These are phyloP conservation scores for Amphibolis antarctica DNA, from an alignment of 106 monocot genomes.

Conservation along the genomic window DNA sequence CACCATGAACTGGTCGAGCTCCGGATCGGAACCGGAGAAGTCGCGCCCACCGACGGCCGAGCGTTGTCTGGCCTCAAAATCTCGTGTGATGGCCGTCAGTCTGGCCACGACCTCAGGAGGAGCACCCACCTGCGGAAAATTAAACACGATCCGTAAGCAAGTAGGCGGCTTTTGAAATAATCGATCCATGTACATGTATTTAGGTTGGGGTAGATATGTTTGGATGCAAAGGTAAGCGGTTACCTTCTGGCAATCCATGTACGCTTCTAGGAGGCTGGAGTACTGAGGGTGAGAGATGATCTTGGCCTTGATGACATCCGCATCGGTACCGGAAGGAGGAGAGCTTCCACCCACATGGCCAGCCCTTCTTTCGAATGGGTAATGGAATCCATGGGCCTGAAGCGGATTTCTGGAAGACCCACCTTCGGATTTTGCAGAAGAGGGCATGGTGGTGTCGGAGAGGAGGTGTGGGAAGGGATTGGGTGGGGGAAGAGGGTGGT, in stretches of 20 bases:
- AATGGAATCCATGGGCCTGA: slow-evolving; percentile 1
- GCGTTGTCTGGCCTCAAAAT: slow-evolving; percentile 35
- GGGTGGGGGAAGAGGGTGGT: slow-evolving; percentile 12
- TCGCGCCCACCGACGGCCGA: slow-evolving; percentile 15
- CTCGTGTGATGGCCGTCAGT: slow-evolving; percentile 32
- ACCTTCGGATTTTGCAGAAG: slow-evolving; percentile 17
- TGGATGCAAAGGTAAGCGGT: no score
- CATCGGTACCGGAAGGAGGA: slow-evolving; percentile 15
- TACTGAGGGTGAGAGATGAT: slow-evolving; percentile 94
- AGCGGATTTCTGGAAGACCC: slow-evolving; percentile 6
- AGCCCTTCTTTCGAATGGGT: slow-evolving; percentile 9
- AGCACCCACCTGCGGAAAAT: slow-evolving; percentile 60
- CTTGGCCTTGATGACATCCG: slow-evolving; percentile 63
- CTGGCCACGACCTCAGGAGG: slow-evolving; percentile 62
- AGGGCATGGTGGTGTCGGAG: slow-evolving; percentile 6
- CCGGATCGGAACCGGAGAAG: slow-evolving; percentile 39
- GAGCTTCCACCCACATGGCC: neutral
- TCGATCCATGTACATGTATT: neutral
- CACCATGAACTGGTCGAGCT: slow-evolving; percentile 99
- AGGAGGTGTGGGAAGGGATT: slow-evolving; percentile 15
- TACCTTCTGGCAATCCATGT: slow-evolving; percentile 94
- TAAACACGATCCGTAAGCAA: neutral
- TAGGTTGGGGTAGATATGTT: no score
- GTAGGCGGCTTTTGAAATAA: neutral
- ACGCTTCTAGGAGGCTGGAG: slow-evolving; percentile 63